Base-by-base conservation (phyloP, 2,329 filamentous ascomycete genomes). In the Ploettnerulaceae sp. region DNA sequence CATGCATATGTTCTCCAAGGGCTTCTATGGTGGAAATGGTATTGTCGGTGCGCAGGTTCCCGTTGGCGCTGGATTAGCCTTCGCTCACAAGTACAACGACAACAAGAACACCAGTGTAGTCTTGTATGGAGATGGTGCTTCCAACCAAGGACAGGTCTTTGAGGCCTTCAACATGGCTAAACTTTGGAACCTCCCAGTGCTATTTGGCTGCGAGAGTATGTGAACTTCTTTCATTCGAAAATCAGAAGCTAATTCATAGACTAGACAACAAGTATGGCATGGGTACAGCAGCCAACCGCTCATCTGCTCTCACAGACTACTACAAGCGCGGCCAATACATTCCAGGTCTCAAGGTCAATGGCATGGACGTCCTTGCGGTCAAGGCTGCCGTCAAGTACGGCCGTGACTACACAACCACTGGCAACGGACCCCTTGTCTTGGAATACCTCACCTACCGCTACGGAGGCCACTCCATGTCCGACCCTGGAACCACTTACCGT, bases 121-220 rank as follows among this genome's bases (percentile, higher is more conserved):
- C 57, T 80, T 98, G 49, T 98, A 98, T 72, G 93, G 93, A 76
- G 93, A 98, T 64, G 93, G 93, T 77, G 93, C 93, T 58, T 88
- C 85, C 77, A 98, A 98, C 79, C 93, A 98, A 77, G 93, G 93
- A 57, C 93, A 98, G 74, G 93, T 98, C 62, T 98, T 98, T 65
- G 93, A 98, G 79, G 90, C 93, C 53, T 98, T 94, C 82, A 98
- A 98, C 84, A 98, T 98, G 93, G 93, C 93, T 55, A 97, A 97
- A 81, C 83, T 98, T 59, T 98, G 93, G 93, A 90, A 93, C 62
- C 77, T 98, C 37, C 93, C 93, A 45, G 81, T 90, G 60, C 85
- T 98, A 59, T 98, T 98, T 67, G 90, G 89, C 61, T 98, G 93
- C 71, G 93, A 98, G 78, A 98, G 90, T 95, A 75, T 69, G 89